Conservation (phyloP, 768 basidiomycete species). For the Chalciporus pseudorubinellus region DNA sequence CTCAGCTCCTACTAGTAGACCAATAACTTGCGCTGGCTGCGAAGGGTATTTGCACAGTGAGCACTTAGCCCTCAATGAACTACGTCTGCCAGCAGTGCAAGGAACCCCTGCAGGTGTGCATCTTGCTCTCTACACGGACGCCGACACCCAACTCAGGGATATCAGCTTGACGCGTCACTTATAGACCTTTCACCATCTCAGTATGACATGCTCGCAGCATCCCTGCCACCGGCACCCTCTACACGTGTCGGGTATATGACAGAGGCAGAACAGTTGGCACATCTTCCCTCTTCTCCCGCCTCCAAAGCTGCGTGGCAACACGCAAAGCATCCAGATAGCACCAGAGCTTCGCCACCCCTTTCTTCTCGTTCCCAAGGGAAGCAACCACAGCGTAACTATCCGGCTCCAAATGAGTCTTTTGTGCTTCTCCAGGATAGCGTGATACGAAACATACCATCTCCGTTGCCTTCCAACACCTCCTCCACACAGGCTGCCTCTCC, state of each 20-base stretch:
- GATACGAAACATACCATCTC: conserved; percentile 64
- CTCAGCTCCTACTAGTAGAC: not conserved
- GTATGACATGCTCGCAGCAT: conserved; percentile 80
- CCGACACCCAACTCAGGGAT: conserved; percentile 5
- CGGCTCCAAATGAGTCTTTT: conserved; percentile 82
- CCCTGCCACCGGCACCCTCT: conserved; percentile 55
- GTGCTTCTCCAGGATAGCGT: conserved; percentile 86
- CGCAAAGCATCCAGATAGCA: conserved; percentile 41
- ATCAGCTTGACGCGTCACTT: conserved; percentile 85
- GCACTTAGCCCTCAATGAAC: conserved; percentile 32
- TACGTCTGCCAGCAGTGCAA: conserved; percentile 87
- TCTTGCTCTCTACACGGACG: not conserved
- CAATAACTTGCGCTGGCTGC: not conserved
- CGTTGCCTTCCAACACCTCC: conserved; percentile 40
- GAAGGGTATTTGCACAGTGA: no score
- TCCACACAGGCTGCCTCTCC: conserved; percentile 43
- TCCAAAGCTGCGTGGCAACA: conserved; percentile 65
- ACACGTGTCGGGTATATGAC: conserved; percentile 37
- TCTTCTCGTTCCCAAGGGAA: conserved; percentile 61
- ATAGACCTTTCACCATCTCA: conserved; percentile 82
- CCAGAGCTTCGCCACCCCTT: conserved; percentile 36
- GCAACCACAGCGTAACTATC: conserved; percentile 51
- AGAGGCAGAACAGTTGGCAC: conserved; percentile 45
- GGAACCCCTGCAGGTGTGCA: conserved; percentile 77
- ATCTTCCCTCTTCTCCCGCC: conserved; percentile 46